phyloP scores from a whole-genome alignment of 441 rosid species.

The Viola pubescens region DNA sequence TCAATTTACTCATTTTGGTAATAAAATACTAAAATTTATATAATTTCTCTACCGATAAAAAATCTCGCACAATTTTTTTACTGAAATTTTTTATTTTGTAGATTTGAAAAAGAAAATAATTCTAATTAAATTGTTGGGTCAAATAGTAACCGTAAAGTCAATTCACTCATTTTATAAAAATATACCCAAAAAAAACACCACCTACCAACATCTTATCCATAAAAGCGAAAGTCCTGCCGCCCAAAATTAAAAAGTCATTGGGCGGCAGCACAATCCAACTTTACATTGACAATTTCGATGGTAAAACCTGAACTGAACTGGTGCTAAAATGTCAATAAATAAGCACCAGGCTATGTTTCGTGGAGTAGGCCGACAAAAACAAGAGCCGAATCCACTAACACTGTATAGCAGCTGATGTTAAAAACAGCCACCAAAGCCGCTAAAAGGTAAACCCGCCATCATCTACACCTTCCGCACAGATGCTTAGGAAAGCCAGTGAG shows the following conservation, averaged over 20 bases:
- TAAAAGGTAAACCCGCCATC: conserved; percentile 12
- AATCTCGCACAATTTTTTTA: too few relatives aligned
- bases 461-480: conserved; percentile 30
- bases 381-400: conserved; percentile 30
- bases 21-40: too few relatives aligned
- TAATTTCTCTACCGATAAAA: too few relatives aligned
- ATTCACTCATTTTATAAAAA: neutral
- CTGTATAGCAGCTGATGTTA: conserved; percentile 32
- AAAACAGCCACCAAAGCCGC: conserved; percentile 33
- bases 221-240: conserved; percentile 14
- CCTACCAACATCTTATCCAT: neutral
- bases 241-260: conserved; percentile 33
- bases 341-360: neutral
- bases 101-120: too few relatives aligned
- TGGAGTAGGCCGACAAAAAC: conserved; percentile 37
- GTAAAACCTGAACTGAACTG: too few relatives aligned
- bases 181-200: too few relatives aligned
- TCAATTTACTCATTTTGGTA: neutral
- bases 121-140: too few relatives aligned
- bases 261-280: conserved; percentile 19
- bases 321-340: neutral
- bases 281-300: too few relatives aligned
- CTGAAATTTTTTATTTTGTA: too few relatives aligned
- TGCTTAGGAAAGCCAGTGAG: conserved; percentile 5
- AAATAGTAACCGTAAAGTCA: neutral